Conservation (phyloP, 1,284 basidiomycete species). For the Gymnopus androsaceus region DNA sequence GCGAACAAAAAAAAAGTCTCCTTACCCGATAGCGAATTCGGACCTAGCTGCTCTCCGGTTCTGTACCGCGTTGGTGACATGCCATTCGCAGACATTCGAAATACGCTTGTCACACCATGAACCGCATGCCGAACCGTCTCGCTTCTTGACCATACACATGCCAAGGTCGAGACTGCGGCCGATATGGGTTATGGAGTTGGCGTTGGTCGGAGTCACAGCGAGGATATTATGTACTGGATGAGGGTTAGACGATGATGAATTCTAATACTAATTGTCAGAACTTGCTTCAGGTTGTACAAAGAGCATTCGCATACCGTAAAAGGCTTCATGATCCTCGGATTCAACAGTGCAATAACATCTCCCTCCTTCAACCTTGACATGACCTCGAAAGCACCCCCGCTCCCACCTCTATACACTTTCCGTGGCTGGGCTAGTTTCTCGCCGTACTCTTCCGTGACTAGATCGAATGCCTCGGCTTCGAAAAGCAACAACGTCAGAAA, state of each 20-base stretch:
- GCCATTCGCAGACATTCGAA: slow-evolving; percentile 87
- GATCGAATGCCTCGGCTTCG: slow-evolving; percentile 75
- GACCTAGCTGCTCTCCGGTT: slow-evolving; percentile 69
- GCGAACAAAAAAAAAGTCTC: slow-evolving; percentile 9
- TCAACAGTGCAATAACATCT: slow-evolving; percentile 86
- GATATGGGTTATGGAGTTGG: slow-evolving; percentile 79
- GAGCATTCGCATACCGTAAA: slow-evolving; percentile 68
- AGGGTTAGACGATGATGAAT: slow-evolving; percentile 52
- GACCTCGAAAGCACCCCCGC: slow-evolving; percentile 88
- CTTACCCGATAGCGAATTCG: slow-evolving; percentile 82
- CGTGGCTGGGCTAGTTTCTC: slow-evolving; percentile 41
- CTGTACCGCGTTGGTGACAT: slow-evolving; percentile 82
- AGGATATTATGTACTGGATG: slow-evolving; percentile 82
- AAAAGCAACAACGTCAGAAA: slow-evolving; percentile 84
- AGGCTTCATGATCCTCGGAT: slow-evolving; percentile 85
- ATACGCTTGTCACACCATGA: slow-evolving; percentile 87
- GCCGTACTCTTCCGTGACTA: slow-evolving; percentile 49
- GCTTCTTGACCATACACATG: slow-evolving; percentile 74
- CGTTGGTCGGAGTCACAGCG: slow-evolving; percentile 84
- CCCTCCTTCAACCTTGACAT: slow-evolving; percentile 86
- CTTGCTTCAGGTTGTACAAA: background rate
- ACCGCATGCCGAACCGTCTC: slow-evolving; percentile 80
- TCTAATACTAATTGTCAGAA: too few relatives aligned
- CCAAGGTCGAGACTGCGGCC: slow-evolving; percentile 87
- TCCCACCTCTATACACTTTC: slow-evolving; percentile 83